phyloP scores from a whole-genome alignment of 345 rosid species.

The Salix arbutifolia region DNA sequence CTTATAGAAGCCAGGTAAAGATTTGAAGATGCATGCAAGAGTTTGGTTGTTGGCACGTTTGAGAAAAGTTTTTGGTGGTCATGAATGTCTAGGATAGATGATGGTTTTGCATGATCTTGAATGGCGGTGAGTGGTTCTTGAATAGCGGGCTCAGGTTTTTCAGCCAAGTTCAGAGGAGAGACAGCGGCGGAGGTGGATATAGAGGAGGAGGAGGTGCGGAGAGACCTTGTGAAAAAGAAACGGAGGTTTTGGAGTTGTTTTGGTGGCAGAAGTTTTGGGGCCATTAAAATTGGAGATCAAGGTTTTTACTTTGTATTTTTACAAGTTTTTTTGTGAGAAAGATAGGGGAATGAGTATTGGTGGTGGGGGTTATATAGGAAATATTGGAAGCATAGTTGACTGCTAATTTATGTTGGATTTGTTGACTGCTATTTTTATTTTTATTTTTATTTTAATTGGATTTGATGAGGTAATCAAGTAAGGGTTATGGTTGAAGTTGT shows the following conservation, averaged over 20 bases:
- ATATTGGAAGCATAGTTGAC: no score
- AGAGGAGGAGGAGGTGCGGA: conserved; percentile 39
- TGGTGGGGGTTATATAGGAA: no score
- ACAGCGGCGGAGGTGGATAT: conserved; percentile 8
- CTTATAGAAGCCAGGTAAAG: conserved; percentile 54
- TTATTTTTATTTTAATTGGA: no score
- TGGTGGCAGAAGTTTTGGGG: conserved; percentile 41
- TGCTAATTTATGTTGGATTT: no score
- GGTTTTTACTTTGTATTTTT: conserved; percentile 6
- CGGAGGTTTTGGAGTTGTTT: conserved; percentile 33
- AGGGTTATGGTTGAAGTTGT: no score
- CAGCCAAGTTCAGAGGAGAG: conserved; percentile 9
- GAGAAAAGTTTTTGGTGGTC: conserved; percentile 56
- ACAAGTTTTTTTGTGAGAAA: background rate
- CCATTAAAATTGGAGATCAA: conserved; percentile 30
- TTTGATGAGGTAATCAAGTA: no score
- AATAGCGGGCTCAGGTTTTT: conserved; percentile 14
- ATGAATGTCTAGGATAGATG: conserved; percentile 38
- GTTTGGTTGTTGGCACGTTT: conserved; percentile 38
- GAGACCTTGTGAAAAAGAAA: conserved; percentile 24
- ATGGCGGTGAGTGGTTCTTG: background rate
- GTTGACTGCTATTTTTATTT: no score
- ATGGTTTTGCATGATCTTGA: background rate
- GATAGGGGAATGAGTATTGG: background rate
- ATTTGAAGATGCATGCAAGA: conserved; percentile 47